phyloP scores from a whole-genome alignment of 2,329 filamentous ascomycete species.

The Aureobasidium zeae region DNA sequence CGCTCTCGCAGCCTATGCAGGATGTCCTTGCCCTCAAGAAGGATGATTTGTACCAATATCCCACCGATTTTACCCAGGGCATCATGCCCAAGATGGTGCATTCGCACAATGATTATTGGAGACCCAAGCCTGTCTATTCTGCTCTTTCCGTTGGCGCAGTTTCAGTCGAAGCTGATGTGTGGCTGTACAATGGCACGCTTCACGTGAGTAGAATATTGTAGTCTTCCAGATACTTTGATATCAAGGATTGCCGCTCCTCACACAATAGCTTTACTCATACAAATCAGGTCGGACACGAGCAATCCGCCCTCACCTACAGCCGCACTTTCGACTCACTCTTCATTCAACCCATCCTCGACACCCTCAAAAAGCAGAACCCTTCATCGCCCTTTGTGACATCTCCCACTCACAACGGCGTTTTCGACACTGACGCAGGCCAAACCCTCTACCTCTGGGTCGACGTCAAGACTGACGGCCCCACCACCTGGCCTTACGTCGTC shows the following conservation, averaged over 20 bases:
- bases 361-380: constrained; percentile 49
- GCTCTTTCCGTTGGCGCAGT: constrained; percentile 50
- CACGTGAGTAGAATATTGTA: not conserved
- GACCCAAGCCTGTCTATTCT: constrained; percentile 38
- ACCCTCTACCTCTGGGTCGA: constrained; percentile 56
- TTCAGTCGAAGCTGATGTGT: constrained; percentile 53
- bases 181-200: constrained; percentile 41
- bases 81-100: constrained; percentile 50
- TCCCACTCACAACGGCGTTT: constrained; percentile 50
- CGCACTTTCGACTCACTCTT: constrained; percentile 51
- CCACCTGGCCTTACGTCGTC: constrained; percentile 49
- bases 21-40: constrained; percentile 46
- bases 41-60: constrained; percentile 47
- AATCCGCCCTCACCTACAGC: constrained; percentile 40
- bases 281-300: constrained; percentile 46
- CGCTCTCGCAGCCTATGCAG: constrained; percentile 42
- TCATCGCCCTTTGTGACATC: constrained; percentile 38
- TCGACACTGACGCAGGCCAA: constrained; percentile 46
- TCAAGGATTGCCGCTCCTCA: not conserved
- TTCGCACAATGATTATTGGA: constrained; percentile 54
- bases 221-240: not conserved
- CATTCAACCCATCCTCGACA: constrained; percentile 49
- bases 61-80: constrained; percentile 51
- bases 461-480: constrained; percentile 48
- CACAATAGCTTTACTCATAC: not conserved